Base-by-base conservation (phyloP, 2,329 filamentous ascomycete genomes). In the Phaeomoniella chlamydospora region DNA sequence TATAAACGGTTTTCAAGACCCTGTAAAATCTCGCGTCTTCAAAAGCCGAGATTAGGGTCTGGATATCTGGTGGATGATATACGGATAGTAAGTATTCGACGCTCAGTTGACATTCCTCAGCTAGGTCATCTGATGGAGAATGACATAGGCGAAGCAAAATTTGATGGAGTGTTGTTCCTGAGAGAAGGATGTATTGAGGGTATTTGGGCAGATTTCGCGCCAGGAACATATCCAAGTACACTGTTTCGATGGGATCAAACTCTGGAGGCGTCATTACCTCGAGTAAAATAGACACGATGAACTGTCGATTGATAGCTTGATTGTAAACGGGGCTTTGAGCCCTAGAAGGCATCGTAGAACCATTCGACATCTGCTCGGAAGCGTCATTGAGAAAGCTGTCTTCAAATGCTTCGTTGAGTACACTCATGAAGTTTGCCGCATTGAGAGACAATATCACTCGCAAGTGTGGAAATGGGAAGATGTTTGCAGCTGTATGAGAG, bases 211-310 rank as follows among this genome's bases (percentile, higher is more conserved):
- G 62, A 52, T 94, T 98, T 38, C 90, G 77, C 13, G 90, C 88
- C 52, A 98, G 81, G 51, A 98, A 98, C 86, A 98, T 98, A 57
- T 98, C 86, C 31, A 98, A 71, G 56, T 94, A 98, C 38, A 98
- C 83, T 10, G 82, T 87, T 51, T 96, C 86, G 41, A 81, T 74
- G 0, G 77, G 59, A 1, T 76, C 72, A 56, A 94, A 96, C 33
- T 82, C 74, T 3, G 70, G 65, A 1, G 74, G 62, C 34, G 77
- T 81, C 84, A 98, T 93, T 17, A 94, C 79, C 53, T 94, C 86
- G 9, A 93, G 68, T 39, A 98, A 62, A 38, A 94, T 92, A 33
- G 83, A 88, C 44, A 94, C 72, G 40, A 98, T 76, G 49, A 93
- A 94, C 56, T 98, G 90, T 19, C 90, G 75, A 49, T 90, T 90